A percentile compares a stretch with the other conserved stretches of the same genome.
Conservation (phyloP, 345 rosid species). For the Brassica rapa region DNA sequence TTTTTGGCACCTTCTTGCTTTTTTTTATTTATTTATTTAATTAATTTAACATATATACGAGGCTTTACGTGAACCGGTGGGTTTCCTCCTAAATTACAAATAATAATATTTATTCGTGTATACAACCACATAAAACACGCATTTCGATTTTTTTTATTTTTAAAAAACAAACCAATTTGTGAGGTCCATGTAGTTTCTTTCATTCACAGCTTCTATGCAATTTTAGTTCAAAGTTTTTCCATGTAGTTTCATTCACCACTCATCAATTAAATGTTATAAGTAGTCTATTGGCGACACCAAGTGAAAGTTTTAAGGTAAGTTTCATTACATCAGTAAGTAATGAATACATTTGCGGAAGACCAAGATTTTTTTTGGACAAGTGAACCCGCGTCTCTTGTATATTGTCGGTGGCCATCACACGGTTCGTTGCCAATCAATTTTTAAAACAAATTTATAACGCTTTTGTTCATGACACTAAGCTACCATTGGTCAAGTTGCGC, state of each 20-base stretch:
- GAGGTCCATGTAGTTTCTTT: background rate
- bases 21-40: background rate
- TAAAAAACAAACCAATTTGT: background rate
- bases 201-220: background rate
- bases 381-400: background rate
- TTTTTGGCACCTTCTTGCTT: background rate
- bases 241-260: background rate
- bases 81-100: background rate
- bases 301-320: background rate
- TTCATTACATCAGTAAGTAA: background rate
- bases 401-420: background rate
- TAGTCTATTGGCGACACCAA: background rate
- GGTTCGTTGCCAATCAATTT: background rate
- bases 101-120: background rate
- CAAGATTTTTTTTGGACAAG: background rate
- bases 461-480: background rate
- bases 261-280: background rate
- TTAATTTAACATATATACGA: background rate
- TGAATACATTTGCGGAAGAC: background rate
- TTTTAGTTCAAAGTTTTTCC: background rate
- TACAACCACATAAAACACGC: slow-evolving; percentile 3
- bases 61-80: slow-evolving; percentile 15
- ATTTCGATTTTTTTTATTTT: background rate
- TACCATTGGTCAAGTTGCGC: background rate
- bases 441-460: background rate